phyloP scores from a whole-genome alignment of 1,284 basidiomycete genomes.

The Malassezia obtusa region DNA sequence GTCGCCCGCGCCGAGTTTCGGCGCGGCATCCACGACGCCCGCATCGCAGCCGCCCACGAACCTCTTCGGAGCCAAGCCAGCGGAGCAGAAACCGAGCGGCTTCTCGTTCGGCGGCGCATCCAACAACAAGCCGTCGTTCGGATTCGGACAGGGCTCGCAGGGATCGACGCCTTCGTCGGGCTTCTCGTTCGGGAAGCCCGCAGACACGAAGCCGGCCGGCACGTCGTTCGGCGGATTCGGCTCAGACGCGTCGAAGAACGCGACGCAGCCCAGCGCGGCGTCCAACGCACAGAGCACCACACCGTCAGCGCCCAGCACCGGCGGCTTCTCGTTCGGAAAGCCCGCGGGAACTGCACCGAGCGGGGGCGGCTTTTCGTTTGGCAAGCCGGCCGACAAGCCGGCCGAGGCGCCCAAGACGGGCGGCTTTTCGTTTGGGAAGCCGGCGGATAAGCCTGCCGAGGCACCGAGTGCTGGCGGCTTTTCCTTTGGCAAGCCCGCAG shows the following conservation, averaged over 20 bases:
- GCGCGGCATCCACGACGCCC: conserved; percentile 9
- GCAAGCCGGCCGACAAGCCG: background rate
- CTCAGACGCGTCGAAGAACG: no score
- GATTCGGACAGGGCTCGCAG: no score
- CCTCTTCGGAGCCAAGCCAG: conserved; percentile 13
- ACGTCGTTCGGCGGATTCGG: conserved; percentile 16
- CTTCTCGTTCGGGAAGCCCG: conserved; percentile 24
- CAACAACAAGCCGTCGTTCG: background rate
- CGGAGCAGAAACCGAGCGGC: background rate
- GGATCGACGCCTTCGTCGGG: conserved; percentile 10
- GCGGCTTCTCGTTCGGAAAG: background rate
- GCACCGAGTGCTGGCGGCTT: conserved; percentile 14
- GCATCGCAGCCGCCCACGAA: conserved; percentile 14
- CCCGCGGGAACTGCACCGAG: conserved; percentile 6
- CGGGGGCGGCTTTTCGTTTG: conserved; percentile 13
- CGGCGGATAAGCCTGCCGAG: conserved; percentile 13
- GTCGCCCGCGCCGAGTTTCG: conserved; percentile 5
- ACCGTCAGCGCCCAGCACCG: conserved; percentile 24
- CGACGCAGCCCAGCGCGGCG: no score
- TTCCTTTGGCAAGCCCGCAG: conserved; percentile 16
- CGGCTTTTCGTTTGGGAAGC: conserved; percentile 28
- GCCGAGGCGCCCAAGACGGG: conserved; percentile 9
- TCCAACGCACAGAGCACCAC: no score
- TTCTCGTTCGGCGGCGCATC: conserved; percentile 6
- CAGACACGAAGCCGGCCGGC: conserved; percentile 15